phyloP scores from a whole-genome alignment of 1,284 basidiomycete species.

The Mycosarcoma mackinlayi region DNA sequence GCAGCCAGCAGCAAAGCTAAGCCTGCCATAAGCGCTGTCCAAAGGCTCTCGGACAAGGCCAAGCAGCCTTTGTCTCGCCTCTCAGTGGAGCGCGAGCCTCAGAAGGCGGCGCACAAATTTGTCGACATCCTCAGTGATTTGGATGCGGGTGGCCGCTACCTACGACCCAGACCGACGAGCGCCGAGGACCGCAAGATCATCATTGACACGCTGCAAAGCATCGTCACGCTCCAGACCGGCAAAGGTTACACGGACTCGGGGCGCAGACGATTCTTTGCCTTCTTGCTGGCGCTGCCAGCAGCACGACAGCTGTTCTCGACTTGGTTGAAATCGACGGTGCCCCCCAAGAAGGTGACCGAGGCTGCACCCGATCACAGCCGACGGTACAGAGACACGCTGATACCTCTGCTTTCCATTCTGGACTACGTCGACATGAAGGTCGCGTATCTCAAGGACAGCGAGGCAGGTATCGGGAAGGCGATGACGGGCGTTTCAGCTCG shows the following conservation, averaged over 20 bases:
- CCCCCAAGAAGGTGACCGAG: conserved; percentile 36
- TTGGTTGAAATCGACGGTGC: conserved; percentile 34
- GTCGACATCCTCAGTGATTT: conserved; percentile 26
- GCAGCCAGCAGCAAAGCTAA: not conserved
- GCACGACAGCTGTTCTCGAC: conserved; percentile 32
- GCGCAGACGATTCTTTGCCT: conserved; percentile 22
- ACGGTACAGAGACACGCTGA: conserved; percentile 39
- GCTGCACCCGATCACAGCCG: conserved; percentile 43
- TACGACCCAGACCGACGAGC: conserved; percentile 13
- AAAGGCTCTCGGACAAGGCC: conserved; percentile 13
- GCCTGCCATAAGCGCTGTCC: not conserved
- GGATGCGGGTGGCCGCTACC: conserved; percentile 28
- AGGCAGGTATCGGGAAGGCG: conserved; percentile 50
- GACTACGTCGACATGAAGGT: conserved; percentile 36
- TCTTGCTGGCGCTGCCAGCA: conserved; percentile 29
- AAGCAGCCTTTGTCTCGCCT: conserved; percentile 19
- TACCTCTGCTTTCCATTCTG: conserved; percentile 48
- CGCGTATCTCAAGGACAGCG: conserved; percentile 49
- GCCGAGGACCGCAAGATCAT: conserved; percentile 27
- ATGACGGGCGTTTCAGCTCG: conserved; percentile 50
- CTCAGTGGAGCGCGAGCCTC: conserved; percentile 22
- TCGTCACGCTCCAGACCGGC: conserved; percentile 35
- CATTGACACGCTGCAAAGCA: conserved; percentile 20
- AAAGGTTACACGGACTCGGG: conserved; percentile 31
- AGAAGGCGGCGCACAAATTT: conserved; percentile 20